Base-by-base conservation (phyloP, 805 yeast species). In the Candida anglica region DNA sequence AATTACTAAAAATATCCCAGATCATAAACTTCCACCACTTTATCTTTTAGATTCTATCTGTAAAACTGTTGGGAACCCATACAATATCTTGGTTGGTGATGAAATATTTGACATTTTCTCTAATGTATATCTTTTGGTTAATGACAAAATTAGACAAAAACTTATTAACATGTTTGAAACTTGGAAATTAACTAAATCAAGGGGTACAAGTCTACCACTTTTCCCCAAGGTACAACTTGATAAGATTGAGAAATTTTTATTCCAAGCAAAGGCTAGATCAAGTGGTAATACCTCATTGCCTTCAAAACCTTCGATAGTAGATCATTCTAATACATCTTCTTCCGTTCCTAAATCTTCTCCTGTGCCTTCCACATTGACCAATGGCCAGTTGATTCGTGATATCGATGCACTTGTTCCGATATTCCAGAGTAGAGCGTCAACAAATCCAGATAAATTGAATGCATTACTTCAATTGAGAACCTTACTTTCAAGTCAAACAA, bases 21-120 rank as follows among this genome's bases (percentile, higher is more conserved):
- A 75, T 9, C 89, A 86, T 44, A 93, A 93, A 58, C 69, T 93
- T 30, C 93, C 76, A 47, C 79, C 93, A 3, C 69, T 93, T 40
- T 93, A 91, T 53, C 69, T 91, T 29, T 60, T 93, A 36, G 98
- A 93, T 57, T 88, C 97, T 13, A 84, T 93, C 30, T 84, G 91
- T 61, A 93, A 93, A 58, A 86, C 81, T 49, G 81, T 86, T 20
- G 96, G 97, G 6, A 73, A 80, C 40, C 97, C 98, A 2, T 93
- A 91, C 56, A 85, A 87, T n/a, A 69, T 79, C 5, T 56, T 85
- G 33, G 78, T 93, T 53, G 81, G 89, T 33, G 69, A 77, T 43
- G 79, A 80, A 42, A 62, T 88, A 30, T 82, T 74, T 60, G 75
- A 72, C 44, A 64, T 85, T 3, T 91, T 83, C 58, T 79, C 84